Base-by-base conservation (phyloP, 345 rosid species). In the Luvunga scandens region DNA sequence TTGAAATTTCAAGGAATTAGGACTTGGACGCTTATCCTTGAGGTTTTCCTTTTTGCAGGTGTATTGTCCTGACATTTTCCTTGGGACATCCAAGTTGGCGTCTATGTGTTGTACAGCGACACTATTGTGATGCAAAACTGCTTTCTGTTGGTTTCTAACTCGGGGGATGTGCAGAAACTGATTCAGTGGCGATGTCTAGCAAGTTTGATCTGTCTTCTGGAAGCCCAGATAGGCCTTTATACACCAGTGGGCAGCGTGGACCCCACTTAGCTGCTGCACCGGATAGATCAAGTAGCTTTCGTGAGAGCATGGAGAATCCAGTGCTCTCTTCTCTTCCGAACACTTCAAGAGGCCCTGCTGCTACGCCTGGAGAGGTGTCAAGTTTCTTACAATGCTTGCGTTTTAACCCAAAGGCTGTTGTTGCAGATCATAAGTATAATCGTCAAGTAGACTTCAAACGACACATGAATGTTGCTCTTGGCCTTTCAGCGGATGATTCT, bases 211-310 rank as follows among this genome's bases (percentile, higher is more conserved):
- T 81, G 84, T 87, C 98, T 83, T 91, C 97, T 83, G 89, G 89
- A 85, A 91, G 95, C 81, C 92, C 91, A 24, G 97, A 94, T 84
- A 92, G 94, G 88, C 89, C 91, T 67, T 66, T 83, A 71, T 93
- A 92, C 86, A 62, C 83, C 75, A 75, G 87, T 75, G 97, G 93
- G 76, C 91, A 86, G 83, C 90, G 90, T 80, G 97, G 97, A 89
- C 86, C 98, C 87, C 89, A 88, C 89, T 77, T 87, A 84, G 84
- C 89, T 80, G 85, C 90, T 84, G 87, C 86, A 70, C 80, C 90
- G 88, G 97, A 96, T 82, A 92, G 95, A 89, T 91, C 98, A 18
- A 85, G 94, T 80, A 92, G 95, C 84, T 96, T 92, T 75, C 94
- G 94, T 14, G 97, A 93, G 87, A 84, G 89, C 70, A 82, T 87